Base-by-base conservation (phyloP, 2,329 filamentous ascomycete species). In the Mollisiaceae sp. region DNA sequence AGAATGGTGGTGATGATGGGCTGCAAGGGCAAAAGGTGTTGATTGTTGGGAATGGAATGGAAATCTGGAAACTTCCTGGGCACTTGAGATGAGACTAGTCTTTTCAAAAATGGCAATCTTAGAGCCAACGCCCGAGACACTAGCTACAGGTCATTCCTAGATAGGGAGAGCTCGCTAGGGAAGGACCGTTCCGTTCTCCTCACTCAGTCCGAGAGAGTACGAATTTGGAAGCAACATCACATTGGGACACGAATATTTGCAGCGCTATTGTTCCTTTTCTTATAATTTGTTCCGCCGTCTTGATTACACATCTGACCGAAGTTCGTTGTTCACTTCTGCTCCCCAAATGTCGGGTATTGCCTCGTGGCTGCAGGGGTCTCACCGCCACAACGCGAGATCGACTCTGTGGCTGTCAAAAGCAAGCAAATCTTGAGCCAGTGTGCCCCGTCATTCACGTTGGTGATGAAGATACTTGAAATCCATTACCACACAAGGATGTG, bases 31-130 rank as follows among this genome's bases (percentile, higher is more conserved):
- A 60, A 14, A 72, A 70, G 63, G 71, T 75, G 6, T 55, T 76
- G 15, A 66, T 78, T 35, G 73, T 71, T 9, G 77, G 77, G 0
- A 74, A 77, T 64, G 76, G 76, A 2, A 73, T 78, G 69, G 75
- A 78, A 58, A 62, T 74, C 8, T 78, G 74, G 73, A 62, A 62
- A 55, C 54, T 69, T 12, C 52, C 54, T 32, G 20, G 20, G 1
- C 15, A 20, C 9, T 24, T 18, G 20, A 11, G 24, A 52, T 27
- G 20, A 14, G 18, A 3, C 20, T 14, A 22, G 20, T 27, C 24
- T 52, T 27, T 20, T 27, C 47, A 9, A 41, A 39, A 14, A 41
- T 41, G 38, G 38, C 12, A 41, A 32, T 32, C 6, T 32, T 6
- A 32, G 27, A 32, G 27, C 6, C 27, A 32, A 32, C 3, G 27